Evolutionary conservation across 139 green algal species (phyloP).

Genomic region (Trebouxia sp.): DNA sequence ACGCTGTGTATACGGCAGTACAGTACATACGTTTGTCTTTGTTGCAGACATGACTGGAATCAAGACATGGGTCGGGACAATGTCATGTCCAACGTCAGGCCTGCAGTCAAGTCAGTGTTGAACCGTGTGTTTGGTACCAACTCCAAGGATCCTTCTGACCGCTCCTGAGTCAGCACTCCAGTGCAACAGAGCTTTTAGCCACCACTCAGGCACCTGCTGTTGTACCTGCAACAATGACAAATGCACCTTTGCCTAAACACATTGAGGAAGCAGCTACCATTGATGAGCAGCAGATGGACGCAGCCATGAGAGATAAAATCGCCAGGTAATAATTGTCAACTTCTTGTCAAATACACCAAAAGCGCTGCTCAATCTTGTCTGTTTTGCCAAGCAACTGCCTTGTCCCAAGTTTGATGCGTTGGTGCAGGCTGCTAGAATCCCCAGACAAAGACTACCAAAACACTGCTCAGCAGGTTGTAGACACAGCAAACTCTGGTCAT

Average conservation of each 20-base stretch:
- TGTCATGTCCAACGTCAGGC: conserved; percentile 46
- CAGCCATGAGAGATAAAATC: not conserved
- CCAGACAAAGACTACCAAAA: not conserved
- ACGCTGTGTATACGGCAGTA: no score
- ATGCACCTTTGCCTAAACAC: not conserved
- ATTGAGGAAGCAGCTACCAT: not conserved
- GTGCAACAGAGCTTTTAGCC: not conserved
- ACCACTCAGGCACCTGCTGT: not conserved
- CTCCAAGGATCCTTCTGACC: not conserved
- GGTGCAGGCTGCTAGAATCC: conserved; percentile 3
- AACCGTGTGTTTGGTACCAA: conserved; percentile 44
- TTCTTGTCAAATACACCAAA: no score
- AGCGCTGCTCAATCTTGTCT: no score
- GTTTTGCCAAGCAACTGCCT: no score
- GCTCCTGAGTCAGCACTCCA: not conserved
- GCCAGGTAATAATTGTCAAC: not conserved
- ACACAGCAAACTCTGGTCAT: not conserved
- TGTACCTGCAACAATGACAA: not conserved
- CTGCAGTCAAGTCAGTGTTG: conserved; percentile 40
- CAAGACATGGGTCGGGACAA: conserved; percentile 43
- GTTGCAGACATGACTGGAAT: conserved; percentile 14
- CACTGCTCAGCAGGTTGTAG: conserved; percentile 2
- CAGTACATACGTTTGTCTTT: no score
- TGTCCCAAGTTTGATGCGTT: no score
- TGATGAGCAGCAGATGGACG: conserved; percentile 8